Evolutionary conservation across 352 stramenopile genomes (phyloP), one percentile per base, ranked within the genome.

Genomic region (Saprolegnia parasitica): DNA sequence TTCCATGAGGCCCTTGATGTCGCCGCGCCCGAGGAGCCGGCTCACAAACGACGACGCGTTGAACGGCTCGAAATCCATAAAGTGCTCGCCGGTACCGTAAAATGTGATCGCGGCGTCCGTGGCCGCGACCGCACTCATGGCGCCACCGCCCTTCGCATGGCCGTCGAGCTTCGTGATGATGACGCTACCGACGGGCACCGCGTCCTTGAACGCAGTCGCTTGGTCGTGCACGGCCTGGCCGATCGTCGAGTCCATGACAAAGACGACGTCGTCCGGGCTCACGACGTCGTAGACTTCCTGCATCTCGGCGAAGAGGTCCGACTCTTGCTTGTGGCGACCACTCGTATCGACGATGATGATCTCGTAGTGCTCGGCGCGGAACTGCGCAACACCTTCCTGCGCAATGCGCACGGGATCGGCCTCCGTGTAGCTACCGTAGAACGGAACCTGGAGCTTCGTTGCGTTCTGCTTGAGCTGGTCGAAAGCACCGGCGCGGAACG

Each of bases 391-490:
- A 68, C 97, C 97, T 80, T 99, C 93, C 75, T 98, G 89, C 4
- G 97, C 97, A 71, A 99, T 99, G 26, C 89, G 81, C 23, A 99
- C 97, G 0, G 97, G 97, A 81, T 99, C 97, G 23, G 96, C 96
- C 77, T 99, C 96, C 10, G 95, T 98, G 80, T 99, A 99, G 72
- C 81, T 96, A 29, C 97, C 97, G 78, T 99, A 99, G 77, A 99
- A 99, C 15, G 97, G 97, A 62, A 98, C 95, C 21, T 92, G 87
- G 68, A 99, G 79, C 81, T 99, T 99, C 32, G 96, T 99, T 32
- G 97, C 97, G 85, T 99, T 99, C 81, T 99, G 97, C 80, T 99
- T 99, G 21, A 99, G 81, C 77, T 99, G 97, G 81, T 99, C 97
- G 74, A 99, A 99, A 3, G 97, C 97, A 66, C 97, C 97, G 6